These are phyloP conservation scores for Colletotrichum kahawae DNA, from an alignment of 2,329 filamentous ascomycete species.

Conservation along the genomic window DNA sequence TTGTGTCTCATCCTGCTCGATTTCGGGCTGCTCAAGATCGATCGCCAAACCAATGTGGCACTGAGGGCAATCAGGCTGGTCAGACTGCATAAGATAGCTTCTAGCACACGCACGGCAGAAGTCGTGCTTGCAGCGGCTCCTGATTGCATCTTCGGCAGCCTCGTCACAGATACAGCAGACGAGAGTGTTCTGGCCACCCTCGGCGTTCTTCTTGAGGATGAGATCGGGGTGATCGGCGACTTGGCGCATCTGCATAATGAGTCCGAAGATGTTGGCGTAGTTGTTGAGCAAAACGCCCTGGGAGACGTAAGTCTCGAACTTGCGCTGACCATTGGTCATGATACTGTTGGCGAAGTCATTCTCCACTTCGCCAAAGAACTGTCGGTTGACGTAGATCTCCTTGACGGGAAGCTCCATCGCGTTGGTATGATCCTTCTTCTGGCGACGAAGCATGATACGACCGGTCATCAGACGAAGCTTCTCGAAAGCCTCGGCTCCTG, in stretches of 20 bases:
- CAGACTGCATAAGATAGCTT: slow-evolving; percentile 74
- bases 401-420: slow-evolving; percentile 97
- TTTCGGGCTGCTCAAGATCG: slow-evolving; percentile 93
- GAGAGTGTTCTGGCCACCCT: slow-evolving; percentile 87
- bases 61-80: slow-evolving; percentile 80
- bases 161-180: slow-evolving; percentile 97
- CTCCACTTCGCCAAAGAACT: slow-evolving; percentile 96
- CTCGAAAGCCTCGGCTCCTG: slow-evolving; percentile 72
- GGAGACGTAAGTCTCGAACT: slow-evolving; percentile 95
- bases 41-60: slow-evolving; percentile 92
- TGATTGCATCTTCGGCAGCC: slow-evolving; percentile 91
- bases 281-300: slow-evolving; percentile 95
- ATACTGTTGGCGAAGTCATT: slow-evolving; percentile 95
- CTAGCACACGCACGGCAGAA: slow-evolving; percentile 49
- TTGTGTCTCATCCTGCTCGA: slow-evolving; percentile 85
- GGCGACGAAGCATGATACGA: slow-evolving; percentile 91
- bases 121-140: slow-evolving; percentile 90
- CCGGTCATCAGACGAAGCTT: slow-evolving; percentile 90
- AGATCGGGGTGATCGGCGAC: slow-evolving; percentile 96
- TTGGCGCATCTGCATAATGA: slow-evolving; percentile 99
- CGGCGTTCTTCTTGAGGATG: slow-evolving; percentile 84
- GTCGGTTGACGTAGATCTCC: slow-evolving; percentile 87
- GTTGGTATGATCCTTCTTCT: slow-evolving; percentile 92
- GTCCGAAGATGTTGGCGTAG: slow-evolving; percentile 97
- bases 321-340: slow-evolving; percentile 87